Evolutionary conservation across 306 rosid genomes (phyloP).

Genomic region (Castanea sativa): DNA sequence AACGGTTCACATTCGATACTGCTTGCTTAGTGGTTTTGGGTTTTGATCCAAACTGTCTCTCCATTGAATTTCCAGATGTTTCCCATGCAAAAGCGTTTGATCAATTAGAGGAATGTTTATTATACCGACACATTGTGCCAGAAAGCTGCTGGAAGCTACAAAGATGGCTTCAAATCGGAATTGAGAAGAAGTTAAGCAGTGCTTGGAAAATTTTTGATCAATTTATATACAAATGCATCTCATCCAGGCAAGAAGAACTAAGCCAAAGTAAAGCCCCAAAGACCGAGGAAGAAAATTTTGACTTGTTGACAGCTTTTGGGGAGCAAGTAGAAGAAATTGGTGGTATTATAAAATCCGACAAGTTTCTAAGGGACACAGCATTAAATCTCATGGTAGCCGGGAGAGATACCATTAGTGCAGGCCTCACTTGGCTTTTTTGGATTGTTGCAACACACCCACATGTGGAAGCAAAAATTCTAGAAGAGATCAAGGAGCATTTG

Average conservation of each 20-base stretch:
- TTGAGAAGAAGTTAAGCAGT: neutral
- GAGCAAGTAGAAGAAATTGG: neutral
- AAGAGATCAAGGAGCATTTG: constrained; percentile 17
- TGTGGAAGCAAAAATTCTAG: constrained; percentile 15
- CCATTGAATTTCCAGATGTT: neutral
- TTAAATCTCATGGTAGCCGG: constrained; percentile 24
- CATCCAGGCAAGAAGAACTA: no score
- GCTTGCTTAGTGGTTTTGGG: constrained; percentile 22
- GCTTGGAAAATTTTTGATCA: no score
- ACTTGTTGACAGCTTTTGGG: constrained; percentile 20
- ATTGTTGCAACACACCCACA: constrained; percentile 25
- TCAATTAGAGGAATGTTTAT: constrained; percentile 8
- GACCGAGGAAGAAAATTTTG: neutral
- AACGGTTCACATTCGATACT: constrained; percentile 18
- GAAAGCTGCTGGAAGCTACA: constrained; percentile 4
- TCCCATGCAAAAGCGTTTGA: constrained; percentile 16
- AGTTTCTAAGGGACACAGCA: constrained; percentile 25
- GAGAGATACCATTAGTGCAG: constrained; percentile 20
- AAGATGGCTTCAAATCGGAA: constrained; percentile 8
- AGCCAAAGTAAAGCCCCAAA: neutral
- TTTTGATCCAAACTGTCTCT: constrained; percentile 6
- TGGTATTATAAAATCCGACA: neutral
- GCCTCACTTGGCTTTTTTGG: constrained; percentile 37
- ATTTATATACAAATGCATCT: neutral
- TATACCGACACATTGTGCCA: constrained; percentile 20